Evolutionary conservation across 176 grass and related monocot species (phyloP).

Genomic region (Puccinellia tenuiflora): DNA sequence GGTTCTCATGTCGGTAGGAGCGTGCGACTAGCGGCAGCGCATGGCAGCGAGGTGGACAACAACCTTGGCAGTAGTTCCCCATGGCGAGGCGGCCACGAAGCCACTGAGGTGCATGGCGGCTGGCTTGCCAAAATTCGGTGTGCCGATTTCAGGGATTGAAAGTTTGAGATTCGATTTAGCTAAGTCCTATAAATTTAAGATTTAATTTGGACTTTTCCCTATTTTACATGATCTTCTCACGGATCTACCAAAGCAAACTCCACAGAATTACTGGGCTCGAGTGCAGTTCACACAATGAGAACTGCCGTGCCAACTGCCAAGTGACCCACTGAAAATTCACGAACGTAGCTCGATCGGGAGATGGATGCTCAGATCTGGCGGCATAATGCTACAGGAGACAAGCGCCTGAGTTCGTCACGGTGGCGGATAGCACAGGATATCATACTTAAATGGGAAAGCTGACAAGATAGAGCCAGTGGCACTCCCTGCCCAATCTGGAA

Average conservation of each 20-base stretch:
- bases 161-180: too few relatives aligned
- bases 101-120: too few relatives aligned
- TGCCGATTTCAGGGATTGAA: too few relatives aligned
- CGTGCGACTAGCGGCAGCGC: too few relatives aligned
- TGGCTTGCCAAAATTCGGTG: too few relatives aligned
- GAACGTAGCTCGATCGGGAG: background rate
- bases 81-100: too few relatives aligned
- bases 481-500: constrained; percentile 30
- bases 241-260: background rate
- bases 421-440: constrained; percentile 27
- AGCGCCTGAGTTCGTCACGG: constrained; percentile 18
- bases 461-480: constrained; percentile 5
- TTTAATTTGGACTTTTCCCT: too few relatives aligned
- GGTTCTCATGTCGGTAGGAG: too few relatives aligned
- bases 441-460: constrained; percentile 43
- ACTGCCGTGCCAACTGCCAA: background rate
- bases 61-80: too few relatives aligned
- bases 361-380: constrained; percentile 3
- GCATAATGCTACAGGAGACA: constrained; percentile 12
- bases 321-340: background rate
- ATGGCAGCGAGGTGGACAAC: too few relatives aligned
- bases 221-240: too few relatives aligned
- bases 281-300: background rate
- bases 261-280: background rate
- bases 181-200: too few relatives aligned